Base-by-base conservation (phyloP, 2,329 filamentous ascomycete species). In the Peltaster fructicola region DNA sequence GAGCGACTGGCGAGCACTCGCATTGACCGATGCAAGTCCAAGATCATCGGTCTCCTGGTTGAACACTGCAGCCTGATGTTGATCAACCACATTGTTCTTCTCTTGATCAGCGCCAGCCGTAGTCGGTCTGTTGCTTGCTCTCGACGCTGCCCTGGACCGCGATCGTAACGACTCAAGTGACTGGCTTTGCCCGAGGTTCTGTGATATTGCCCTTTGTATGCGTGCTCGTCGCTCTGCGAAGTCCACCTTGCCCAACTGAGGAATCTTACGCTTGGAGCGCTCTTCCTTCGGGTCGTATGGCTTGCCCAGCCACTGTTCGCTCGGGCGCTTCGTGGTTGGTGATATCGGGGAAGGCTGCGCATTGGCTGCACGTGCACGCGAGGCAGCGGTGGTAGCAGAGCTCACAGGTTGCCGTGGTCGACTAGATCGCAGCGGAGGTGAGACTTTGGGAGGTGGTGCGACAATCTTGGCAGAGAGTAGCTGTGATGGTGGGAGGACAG, bases 161-260 rank as follows among this genome's bases (percentile, higher is more conserved):
- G 26, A 20, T 13, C n/a, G n/a, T n/a, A n/a, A n/a, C n/a, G n/a
- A n/a, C 15, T 78, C 72, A 34, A 49, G 40, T 27, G 52, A 40
- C 22, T 36, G 30, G 44, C 39, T 75, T 43, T 80, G 75, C 34
- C 74, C 67, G 23, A 88, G 71, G n/a, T 76, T 80, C 45, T 77
- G 79, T 38, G 71, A 84, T 48, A 90, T 85, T 8, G 80, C 81
- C 29, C 81, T 68, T 38, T 84, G 75, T 40, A 91, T 90, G 32
- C 73, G 71, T 43, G 81, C 74, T 38, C 82, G 65, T 24, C 80
- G 67, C 37, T 79, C 77, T 31, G 76, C 80, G 45, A 90, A 88
- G 50, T 92, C 79, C 25, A 90, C 78, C 31, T 75, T 74, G 1
- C 74, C 74, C 30, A 84, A 40, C 40, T 69, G 63, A n/a, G 63